A percentile compares a stretch with the other conserved stretches of the same genome.
Conservation (phyloP, 257 asterid genomes). For the Petunia secreta region DNA sequence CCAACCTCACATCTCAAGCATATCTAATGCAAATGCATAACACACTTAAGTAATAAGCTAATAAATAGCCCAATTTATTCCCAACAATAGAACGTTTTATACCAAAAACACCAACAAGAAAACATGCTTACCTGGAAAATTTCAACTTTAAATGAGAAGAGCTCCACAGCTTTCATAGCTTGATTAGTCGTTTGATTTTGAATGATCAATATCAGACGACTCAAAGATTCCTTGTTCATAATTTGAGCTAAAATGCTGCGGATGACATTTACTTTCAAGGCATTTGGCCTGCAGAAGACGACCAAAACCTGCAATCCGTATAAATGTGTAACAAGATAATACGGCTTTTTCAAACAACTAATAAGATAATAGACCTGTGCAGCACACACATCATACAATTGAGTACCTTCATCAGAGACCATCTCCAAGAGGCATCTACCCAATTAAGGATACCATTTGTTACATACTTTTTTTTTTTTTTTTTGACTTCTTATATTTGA, state of each 20-base stretch:
- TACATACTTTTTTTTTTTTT: neutral
- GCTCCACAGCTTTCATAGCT: slow-evolving; percentile 65
- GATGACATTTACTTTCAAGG: slow-evolving; percentile 56
- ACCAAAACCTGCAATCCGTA: slow-evolving; percentile 59
- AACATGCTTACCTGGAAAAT: slow-evolving; percentile 62
- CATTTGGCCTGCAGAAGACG: slow-evolving; percentile 52
- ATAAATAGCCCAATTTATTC: neutral
- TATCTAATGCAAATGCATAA: slow-evolving; percentile 22
- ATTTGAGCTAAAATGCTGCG: slow-evolving; percentile 53
- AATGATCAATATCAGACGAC: slow-evolving; percentile 61
- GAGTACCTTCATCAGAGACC: no score
- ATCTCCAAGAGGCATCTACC: slow-evolving; percentile 18
- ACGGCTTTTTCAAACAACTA: no score
- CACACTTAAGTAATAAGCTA: neutral
- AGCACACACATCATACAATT: no score
- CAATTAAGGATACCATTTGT: neutral
- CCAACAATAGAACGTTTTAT: neutral
- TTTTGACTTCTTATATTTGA: slow-evolving; percentile 12
- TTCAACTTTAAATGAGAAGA: slow-evolving; percentile 67
- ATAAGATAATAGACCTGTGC: no score
- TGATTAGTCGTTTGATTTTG: slow-evolving; percentile 66
- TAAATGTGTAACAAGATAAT: neutral
- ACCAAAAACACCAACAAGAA: slow-evolving; percentile 3
- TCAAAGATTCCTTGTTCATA: slow-evolving; percentile 50
- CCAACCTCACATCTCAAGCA: neutral